Percentiles rank a stretch among this genome's conserved stretches.
Conservation (phyloP, 176 grass and related monocot genomes). For the Olyra latifolia region DNA sequence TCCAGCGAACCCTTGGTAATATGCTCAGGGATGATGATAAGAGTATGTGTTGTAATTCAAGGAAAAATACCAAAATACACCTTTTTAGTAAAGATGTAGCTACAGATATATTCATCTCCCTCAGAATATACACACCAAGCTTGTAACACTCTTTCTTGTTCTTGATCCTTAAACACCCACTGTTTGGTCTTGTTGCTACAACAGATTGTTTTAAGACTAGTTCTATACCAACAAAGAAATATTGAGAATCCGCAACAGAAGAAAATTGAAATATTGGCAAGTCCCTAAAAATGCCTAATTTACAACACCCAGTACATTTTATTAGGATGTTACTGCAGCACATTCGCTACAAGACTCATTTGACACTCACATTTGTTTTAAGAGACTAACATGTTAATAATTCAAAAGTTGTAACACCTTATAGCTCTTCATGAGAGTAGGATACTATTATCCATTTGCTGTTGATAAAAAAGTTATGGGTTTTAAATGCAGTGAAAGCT, state of each 20-base stretch:
- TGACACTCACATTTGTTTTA: constrained; percentile 3
- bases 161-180: no score
- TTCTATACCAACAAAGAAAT: not conserved
- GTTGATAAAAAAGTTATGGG: not conserved
- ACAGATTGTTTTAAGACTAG: not conserved
- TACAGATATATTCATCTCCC: no score
- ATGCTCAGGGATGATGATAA: no score
- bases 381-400: not conserved
- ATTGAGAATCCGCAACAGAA: not conserved
- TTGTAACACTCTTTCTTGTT: no score
- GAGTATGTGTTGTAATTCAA: no score
- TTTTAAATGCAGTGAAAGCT: not conserved
- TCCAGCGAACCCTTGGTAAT: no score
- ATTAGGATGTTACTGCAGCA: not conserved
- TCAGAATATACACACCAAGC: no score
- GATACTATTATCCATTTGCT: not conserved
- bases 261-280: not conserved
- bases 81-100: no score
- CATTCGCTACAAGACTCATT: constrained; percentile 13
- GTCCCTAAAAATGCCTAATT: not conserved
- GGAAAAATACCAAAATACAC: no score
- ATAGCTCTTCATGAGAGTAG: not conserved
- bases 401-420: not conserved
- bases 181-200: no score
- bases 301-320: not conserved